phyloP scores from a whole-genome alignment of 1,284 basidiomycete species.

The Ganoderma resinaceum region DNA sequence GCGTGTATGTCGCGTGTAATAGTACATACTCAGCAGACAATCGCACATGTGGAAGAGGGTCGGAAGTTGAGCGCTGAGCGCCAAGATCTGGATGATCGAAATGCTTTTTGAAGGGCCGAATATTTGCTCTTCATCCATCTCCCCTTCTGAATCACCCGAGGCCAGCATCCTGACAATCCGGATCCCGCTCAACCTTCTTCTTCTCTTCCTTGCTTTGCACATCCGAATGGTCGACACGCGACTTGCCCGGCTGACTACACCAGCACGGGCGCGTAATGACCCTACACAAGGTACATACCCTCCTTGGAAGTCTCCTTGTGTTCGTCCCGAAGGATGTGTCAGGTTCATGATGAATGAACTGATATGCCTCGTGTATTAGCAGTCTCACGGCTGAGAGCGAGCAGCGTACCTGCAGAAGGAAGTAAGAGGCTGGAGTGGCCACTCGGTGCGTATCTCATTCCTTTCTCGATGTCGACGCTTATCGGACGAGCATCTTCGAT shows the following conservation, averaged over 20 bases:
- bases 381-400: conserved; percentile 26
- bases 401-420: conserved; percentile 28
- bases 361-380: conserved; percentile 1
- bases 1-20: background rate
- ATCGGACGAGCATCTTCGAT: background rate
- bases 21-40: conserved; percentile 4
- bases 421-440: conserved; percentile 21
- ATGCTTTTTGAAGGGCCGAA: conserved; percentile 17
- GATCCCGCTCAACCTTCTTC: background rate
- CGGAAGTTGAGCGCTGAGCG: conserved; percentile 19
- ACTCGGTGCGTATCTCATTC: conserved; percentile 22
- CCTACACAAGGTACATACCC: conserved; percentile 17
- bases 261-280: conserved; percentile 17
- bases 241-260: conserved; percentile 26
- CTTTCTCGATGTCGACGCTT: background rate
- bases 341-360: background rate
- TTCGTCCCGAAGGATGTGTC: background rate
- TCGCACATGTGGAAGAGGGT: conserved; percentile 3
- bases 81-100: conserved; percentile 24
- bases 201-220: background rate
- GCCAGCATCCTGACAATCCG: background rate
- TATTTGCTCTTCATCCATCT: conserved; percentile 17
- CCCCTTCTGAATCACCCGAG: background rate
- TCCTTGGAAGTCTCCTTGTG: background rate
- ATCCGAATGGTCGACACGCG: conserved; percentile 25